Evolutionary conservation across 2,329 filamentous ascomycete genomes (phyloP).

Genomic region (Scortechinia acanthostroma): DNA sequence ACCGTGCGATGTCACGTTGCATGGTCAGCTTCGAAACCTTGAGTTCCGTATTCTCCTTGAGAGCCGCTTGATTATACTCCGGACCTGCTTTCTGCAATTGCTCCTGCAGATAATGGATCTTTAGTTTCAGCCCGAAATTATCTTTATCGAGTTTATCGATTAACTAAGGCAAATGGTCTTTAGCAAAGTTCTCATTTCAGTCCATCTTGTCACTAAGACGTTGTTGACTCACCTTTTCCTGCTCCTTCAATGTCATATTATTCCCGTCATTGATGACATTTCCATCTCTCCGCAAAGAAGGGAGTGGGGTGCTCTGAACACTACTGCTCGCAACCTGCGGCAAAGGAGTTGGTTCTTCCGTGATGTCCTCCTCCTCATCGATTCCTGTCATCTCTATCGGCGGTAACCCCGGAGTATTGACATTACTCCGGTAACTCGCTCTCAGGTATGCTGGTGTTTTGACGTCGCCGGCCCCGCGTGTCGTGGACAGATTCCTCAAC

Average conservation of each 20-base stretch:
- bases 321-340: not conserved
- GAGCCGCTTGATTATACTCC: slow-evolving; percentile 78
- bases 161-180: slow-evolving; percentile 46
- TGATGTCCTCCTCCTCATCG: not conserved
- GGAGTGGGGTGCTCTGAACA: not conserved
- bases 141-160: slow-evolving; percentile 97
- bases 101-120: slow-evolving; percentile 94
- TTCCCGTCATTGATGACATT: not conserved
- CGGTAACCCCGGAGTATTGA: not conserved
- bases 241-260: slow-evolving; percentile 1
- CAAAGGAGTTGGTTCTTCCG: not conserved
- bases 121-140: slow-evolving; percentile 92
- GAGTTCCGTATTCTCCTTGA: slow-evolving; percentile 92
- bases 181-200: not conserved
- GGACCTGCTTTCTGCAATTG: slow-evolving; percentile 79
- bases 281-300: not conserved
- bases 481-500: not conserved
- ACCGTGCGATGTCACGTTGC: slow-evolving; percentile 77
- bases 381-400: not conserved
- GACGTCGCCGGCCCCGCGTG: not conserved
- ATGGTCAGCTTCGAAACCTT: slow-evolving; percentile 89
- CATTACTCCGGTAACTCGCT: not conserved
- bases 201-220: not conserved
- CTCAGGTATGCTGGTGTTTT: not conserved
- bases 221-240: not conserved